Evolutionary conservation across 2,329 filamentous ascomycete genomes (phyloP), one percentile per base, ranked within the genome.

Genomic region (Diaporthe velutina): DNA sequence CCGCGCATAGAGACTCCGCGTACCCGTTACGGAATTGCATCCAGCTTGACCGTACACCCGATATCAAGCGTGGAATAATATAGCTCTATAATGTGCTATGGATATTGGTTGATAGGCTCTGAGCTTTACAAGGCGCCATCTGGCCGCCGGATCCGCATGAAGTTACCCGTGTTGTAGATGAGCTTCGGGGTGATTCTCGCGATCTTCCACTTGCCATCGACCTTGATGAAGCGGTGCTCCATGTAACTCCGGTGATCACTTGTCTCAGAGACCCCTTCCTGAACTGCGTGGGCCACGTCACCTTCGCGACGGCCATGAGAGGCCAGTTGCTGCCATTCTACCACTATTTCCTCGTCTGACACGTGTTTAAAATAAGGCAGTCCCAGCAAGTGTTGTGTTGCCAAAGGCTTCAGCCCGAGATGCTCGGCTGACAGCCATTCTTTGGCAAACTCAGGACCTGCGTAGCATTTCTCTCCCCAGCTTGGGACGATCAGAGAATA

Each of bases 201-300:
- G 30, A 67, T 50, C 30, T 67, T 67, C 61, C 61, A 67, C 12
- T 25, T 50, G 13, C 61, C 61, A 50, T 50, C 61, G 22, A 50
- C 30, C 45, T 52, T 67, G 61, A 38, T 28, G 13, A 67, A 25
- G 22, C 61, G 61, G 17, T 50, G 45, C 22, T 67, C 45, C 22
- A 67, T 22, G 13, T 67, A 67, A 30, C 61, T 67, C 22, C 61
- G 61, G 17, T 52, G 61, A n/a, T 52, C 61, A 15, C 45, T 50
- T 22, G 45, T 67, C 30, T 67, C 45, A 19, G 61, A 12, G 45
- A 67, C 7, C 1, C 61, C 61, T 5, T 67, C 61, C 19, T 52
- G 61, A 22, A 52, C 61, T 6, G 42, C 45, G 15, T 67, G 42
- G 10, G 12, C 12, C 45, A 52, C 30, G 7, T 38, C 45, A 38